Evolutionary conservation across 805 yeast genomes (phyloP).

Genomic region (Zygoascus biomembranicola): DNA sequence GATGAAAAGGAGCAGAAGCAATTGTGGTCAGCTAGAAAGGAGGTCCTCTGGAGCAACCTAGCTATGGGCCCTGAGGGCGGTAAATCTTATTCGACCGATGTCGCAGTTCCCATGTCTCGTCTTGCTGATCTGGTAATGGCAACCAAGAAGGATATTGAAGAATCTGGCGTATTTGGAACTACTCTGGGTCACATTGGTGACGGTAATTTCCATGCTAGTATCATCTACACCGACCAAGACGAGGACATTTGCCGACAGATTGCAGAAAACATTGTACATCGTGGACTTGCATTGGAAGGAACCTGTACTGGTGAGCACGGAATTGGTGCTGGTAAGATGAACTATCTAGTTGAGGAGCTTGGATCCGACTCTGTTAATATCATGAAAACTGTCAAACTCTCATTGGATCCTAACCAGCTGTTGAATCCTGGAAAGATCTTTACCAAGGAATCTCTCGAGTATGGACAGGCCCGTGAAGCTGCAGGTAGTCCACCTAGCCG

Average conservation of each 20-base stretch:
- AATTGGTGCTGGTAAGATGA: slow-evolving; percentile 65
- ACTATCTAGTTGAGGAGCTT: slow-evolving; percentile 50
- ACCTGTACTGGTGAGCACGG: slow-evolving; percentile 89
- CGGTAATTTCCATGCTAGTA: slow-evolving; percentile 68
- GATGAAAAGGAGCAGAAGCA: slow-evolving; percentile 52
- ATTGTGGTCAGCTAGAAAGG: slow-evolving; percentile 70
- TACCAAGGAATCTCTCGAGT: slow-evolving; percentile 17
- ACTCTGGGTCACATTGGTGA: slow-evolving; percentile 80
- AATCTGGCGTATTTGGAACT: slow-evolving; percentile 45
- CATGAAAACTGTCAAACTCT: slow-evolving; percentile 66
- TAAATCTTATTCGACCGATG: slow-evolving; percentile 68
- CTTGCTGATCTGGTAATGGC: slow-evolving; percentile 55
- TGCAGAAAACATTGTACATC: slow-evolving; percentile 52
- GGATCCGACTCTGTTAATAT: slow-evolving; percentile 59
- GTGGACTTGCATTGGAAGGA: slow-evolving; percentile 66
- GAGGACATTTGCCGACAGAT: slow-evolving; percentile 38
- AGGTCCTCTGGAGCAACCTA: slow-evolving; percentile 55
- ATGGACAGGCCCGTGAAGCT: slow-evolving; percentile 2
- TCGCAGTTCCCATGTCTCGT: slow-evolving; percentile 70
- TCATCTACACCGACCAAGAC: slow-evolving; percentile 33
- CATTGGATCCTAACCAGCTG: slow-evolving; percentile 65
- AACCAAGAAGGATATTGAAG: slow-evolving; percentile 49
- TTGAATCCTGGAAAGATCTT: slow-evolving; percentile 77
- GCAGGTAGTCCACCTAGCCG: neutral
- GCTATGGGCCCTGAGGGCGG: slow-evolving; percentile 56